Base-by-base conservation (phyloP, 495 filamentous ascomycete genomes). In the Parathielavia appendiculata region DNA sequence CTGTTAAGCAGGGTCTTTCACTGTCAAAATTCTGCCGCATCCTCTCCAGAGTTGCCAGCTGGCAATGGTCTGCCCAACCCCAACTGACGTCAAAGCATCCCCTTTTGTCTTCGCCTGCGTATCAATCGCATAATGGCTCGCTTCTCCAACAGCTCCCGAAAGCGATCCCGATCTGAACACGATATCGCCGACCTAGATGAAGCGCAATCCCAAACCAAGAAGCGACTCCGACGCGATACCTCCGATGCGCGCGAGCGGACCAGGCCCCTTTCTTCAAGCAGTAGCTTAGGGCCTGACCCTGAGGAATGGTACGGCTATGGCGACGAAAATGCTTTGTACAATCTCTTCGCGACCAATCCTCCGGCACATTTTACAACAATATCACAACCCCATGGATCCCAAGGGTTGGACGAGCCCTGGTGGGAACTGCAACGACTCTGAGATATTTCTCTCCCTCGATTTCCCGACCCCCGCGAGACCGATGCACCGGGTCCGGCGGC, bases 11-110 rank as follows among this genome's bases (percentile, higher is more conserved):
- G n/a, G n/a, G n/a, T n/a, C n/a, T n/a, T n/a, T n/a, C n/a, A n/a
- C n/a, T n/a, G n/a, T n/a, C n/a, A n/a, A n/a, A 41, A 41, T 41
- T 41, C 39, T 41, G 39, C 39, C 39, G 39, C 39, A 41, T 41
- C 39, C 16, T 41, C 16, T n/a, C 9, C 39, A 41, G 39, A 41
- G 12, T 41, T 41, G n/a, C 39, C 39, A 41, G 39, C 39, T 41
- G 39, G 10, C 39, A 41, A 41, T 41, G 39, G 39, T 41, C 39
- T 41, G 39, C 16, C 39, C 11, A 41, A 12, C 39, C 11, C 16
- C 39, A 41, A 41, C 39, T 41, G 11, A 41, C 11, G 16, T 41
- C 9, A 14, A 9, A 14, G 16, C 39, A n/a, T 41, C 39, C 9
- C 14, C 41, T 36, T 17, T 45, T 45, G 41, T 9, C 41, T 2